Conservation (phyloP, 2,329 filamentous ascomycete genomes). For the Diaporthe vaccinii region DNA sequence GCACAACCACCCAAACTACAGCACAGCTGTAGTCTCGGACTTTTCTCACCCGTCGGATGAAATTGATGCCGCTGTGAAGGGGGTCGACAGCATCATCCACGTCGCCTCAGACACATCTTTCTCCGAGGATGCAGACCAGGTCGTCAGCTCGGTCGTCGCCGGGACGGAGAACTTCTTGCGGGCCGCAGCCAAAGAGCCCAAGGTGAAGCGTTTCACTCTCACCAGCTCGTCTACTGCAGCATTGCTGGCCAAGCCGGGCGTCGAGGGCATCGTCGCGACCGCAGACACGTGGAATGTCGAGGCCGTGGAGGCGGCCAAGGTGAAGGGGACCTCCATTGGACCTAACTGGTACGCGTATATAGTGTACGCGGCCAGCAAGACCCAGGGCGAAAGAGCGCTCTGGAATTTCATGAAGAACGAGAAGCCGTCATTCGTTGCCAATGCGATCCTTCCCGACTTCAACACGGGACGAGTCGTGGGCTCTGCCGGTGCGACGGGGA, state of each 20-base stretch:
- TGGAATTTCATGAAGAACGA: slow-evolving; percentile 41
- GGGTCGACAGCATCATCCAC: slow-evolving; percentile 53
- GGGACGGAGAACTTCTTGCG: slow-evolving; percentile 50
- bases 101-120: slow-evolving; percentile 53
- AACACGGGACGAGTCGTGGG: slow-evolving; percentile 7
- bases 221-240: slow-evolving; percentile 52
- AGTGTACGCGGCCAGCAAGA: slow-evolving; percentile 42
- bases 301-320: slow-evolving; percentile 33
- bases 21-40: slow-evolving; percentile 43
- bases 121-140: slow-evolving; percentile 53
- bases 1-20: slow-evolving; percentile 53
- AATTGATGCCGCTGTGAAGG: slow-evolving; percentile 48
- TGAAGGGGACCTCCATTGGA: background rate
- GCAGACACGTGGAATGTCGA: slow-evolving; percentile 44
- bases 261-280: slow-evolving; percentile 44
- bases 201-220: slow-evolving; percentile 56
- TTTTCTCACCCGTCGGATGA: slow-evolving; percentile 10
- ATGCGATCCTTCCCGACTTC: slow-evolving; percentile 25
- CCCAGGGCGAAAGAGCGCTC: slow-evolving; percentile 40
- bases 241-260: slow-evolving; percentile 42
- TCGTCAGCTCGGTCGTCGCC: slow-evolving; percentile 52
- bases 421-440: slow-evolving; percentile 38
- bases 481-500: slow-evolving; percentile 9
- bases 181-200: slow-evolving; percentile 50
- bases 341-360: slow-evolving; percentile 1